phyloP scores from a whole-genome alignment of 176 grass and related monocot genomes.

The Ensete ventricosum region DNA sequence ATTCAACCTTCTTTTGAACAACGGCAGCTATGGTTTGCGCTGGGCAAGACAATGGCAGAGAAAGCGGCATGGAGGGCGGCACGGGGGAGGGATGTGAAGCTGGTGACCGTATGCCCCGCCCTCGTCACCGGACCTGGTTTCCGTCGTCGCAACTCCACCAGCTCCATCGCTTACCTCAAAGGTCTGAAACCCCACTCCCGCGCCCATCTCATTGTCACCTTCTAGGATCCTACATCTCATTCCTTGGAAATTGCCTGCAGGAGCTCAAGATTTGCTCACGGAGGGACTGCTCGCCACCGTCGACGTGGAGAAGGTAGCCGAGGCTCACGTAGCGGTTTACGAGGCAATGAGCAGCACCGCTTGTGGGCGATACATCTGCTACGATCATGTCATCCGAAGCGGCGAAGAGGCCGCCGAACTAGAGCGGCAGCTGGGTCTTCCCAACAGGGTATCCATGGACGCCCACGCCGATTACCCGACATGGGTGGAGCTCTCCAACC shows the following conservation, averaged over 20 bases:
- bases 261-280: conserved; percentile 53
- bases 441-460: conserved; percentile 24
- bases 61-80: conserved; percentile 85
- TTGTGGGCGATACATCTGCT: conserved; percentile 82
- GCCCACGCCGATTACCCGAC: conserved; percentile 26
- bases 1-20: not conserved
- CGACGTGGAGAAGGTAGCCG: conserved; percentile 55
- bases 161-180: conserved; percentile 93
- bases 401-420: conserved; percentile 61
- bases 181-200: conserved; percentile 10
- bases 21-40: conserved; percentile 42
- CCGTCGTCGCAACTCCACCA: conserved; percentile 53
- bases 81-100: conserved; percentile 75
- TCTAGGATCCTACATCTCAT: not conserved
- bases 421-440: conserved; percentile 72
- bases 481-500: conserved; percentile 71
- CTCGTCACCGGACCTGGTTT: conserved; percentile 73
- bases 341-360: conserved; percentile 78
- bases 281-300: conserved; percentile 75
- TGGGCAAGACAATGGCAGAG: conserved; percentile 90
- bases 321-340: conserved; percentile 69
- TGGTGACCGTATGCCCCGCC: conserved; percentile 73
- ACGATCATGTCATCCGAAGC: conserved; percentile 59
- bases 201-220: not conserved
- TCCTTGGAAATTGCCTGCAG: conserved; percentile 18